Evolutionary conservation across 257 asterid genomes (phyloP).

Genomic region (Cinchona pubescens): DNA sequence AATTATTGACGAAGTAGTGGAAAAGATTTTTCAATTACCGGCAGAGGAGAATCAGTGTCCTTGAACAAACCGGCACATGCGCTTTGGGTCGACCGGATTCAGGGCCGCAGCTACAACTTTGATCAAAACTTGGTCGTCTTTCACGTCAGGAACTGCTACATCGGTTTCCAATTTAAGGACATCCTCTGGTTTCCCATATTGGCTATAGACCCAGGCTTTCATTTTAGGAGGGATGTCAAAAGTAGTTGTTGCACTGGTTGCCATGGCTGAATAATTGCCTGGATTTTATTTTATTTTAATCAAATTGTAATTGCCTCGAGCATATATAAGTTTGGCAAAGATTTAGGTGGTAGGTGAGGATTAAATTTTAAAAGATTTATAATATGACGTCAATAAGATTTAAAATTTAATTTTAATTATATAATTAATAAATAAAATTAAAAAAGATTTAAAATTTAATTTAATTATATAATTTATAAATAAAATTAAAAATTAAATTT

Average conservation of each 20-base stretch:
- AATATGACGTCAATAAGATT: no score
- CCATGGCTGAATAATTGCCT: neutral
- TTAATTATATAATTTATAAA: no score
- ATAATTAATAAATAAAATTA: no score
- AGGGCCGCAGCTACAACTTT: conserved; percentile 88
- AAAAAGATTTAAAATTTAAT: no score
- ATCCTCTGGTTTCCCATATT: conserved; percentile 59
- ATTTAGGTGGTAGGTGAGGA: no score
- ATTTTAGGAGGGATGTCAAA: conserved; percentile 41
- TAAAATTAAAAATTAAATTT: no score
- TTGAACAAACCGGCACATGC: conserved; percentile 61
- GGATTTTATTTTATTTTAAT: neutral
- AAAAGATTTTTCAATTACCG: conserved; percentile 39
- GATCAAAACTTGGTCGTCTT: conserved; percentile 71
- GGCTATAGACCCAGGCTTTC: conserved; percentile 79
- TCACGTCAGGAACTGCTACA: conserved; percentile 58
- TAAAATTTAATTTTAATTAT: no score
- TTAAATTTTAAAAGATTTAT: no score
- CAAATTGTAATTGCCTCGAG: neutral
- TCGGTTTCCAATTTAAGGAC: conserved; percentile 57
- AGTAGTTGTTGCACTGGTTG: conserved; percentile 4
- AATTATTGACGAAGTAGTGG: neutral
- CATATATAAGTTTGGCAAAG: no score
- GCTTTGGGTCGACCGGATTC: conserved; percentile 70
- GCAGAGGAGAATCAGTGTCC: conserved; percentile 80